phyloP scores from a whole-genome alignment of 129 eudicot genomes.

The sunflower (Helianthus annuus) region HanXRQr2.0-SUNRISE NC_035437.2:146206294-146206793 shows the following conservation, averaged over 20 bases:
- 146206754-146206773: too few relatives aligned
- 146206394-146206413: not conserved
- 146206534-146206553: not conserved
- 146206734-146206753: not conserved
- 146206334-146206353: not conserved
- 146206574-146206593: too few relatives aligned
- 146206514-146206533: not conserved
- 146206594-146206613: too few relatives aligned
- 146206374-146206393: not conserved
- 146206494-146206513: not conserved
- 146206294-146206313: not conserved
- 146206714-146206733: not conserved
- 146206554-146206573: too few relatives aligned
- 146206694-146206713: not conserved
- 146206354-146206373: not conserved
- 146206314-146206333: not conserved
- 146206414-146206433: not conserved
- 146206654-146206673: not conserved
- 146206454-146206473: conserved; percentile 5
- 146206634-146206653: too few relatives aligned
- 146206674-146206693: not conserved
- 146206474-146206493: not conserved
- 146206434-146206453: not conserved
- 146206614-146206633: too few relatives aligned
- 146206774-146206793: too few relatives aligned